Conservation (phyloP, 108 stramenopile genomes). For the Stephanodiscus triporus region DNA sequence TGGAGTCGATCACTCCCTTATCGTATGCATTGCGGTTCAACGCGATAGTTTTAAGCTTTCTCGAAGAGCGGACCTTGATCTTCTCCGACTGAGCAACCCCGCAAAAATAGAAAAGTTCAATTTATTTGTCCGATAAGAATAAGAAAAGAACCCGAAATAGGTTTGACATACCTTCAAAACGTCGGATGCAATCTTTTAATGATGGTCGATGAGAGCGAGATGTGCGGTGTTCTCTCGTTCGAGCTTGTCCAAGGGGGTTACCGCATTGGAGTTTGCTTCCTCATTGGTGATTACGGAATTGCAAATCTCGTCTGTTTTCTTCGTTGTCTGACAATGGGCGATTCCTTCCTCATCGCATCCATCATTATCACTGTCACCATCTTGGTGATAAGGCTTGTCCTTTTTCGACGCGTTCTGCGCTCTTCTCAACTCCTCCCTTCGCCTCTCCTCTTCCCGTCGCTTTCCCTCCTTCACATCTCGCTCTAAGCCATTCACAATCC, state of each 20-base stretch:
- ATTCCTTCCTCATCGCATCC: conserved; percentile 28
- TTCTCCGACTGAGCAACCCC: conserved; percentile 16
- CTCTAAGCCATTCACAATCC: conserved; percentile 53
- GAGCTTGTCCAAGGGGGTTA: conserved; percentile 30
- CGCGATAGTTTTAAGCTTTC: conserved; percentile 31
- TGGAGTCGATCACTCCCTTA: conserved; percentile 54
- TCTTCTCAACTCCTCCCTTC: conserved; percentile 43
- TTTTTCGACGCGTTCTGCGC: conserved; percentile 38
- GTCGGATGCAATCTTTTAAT: conserved; percentile 55
- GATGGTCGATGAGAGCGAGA: conserved; percentile 54
- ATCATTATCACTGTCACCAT: conserved; percentile 35
- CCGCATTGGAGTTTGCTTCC: neutral
- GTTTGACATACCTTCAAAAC: conserved; percentile 50
- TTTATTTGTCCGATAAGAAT: neutral
- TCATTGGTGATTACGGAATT: neutral
- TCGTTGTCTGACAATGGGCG: conserved; percentile 20
- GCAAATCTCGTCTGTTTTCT: conserved; percentile 13
- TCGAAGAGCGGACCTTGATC: conserved; percentile 39
- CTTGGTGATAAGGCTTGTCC: conserved; percentile 55
- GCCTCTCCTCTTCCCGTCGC: conserved; percentile 45
- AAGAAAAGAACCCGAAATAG: neutral
- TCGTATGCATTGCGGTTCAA: conserved; percentile 49
- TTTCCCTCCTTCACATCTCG: conserved; percentile 43
- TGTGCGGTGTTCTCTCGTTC: conserved; percentile 53
- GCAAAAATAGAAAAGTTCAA: neutral